Base-by-base conservation (phyloP, 768 basidiomycete genomes). In the Tephrocybe rancida region DNA sequence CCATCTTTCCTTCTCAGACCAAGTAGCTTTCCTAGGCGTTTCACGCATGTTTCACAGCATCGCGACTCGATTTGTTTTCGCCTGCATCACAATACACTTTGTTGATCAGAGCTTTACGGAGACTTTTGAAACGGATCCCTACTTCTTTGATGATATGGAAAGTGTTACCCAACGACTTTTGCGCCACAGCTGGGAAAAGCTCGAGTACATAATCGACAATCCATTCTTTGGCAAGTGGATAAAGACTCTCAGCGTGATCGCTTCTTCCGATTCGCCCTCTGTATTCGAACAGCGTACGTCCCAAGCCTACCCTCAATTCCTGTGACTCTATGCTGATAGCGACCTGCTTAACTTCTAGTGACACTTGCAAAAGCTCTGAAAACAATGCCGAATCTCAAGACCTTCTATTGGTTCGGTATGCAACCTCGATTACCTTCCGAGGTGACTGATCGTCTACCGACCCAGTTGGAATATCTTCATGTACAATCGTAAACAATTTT, bases 321-420 rank as follows among this genome's bases (percentile, higher is more conserved):
- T n/a, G n/a, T n/a, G n/a, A n/a, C 24, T 16, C 22, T 37, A 18
- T 34, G 25, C n/a, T 43, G 11, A 44, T 49, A 21, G 22, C 7
- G 21, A 30, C 42, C 29, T 19, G 27, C 19, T 11, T 30, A 16
- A n/a, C 19, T 42, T 55, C 3, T 46, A 75, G 73, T 76, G 44
- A 63, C 66, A 35, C 52, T 76, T 41, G 63, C 63, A n/a, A 71
- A 72, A 48, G 67, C 73, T 21, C 55, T 76, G 3, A 42, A 29
- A 8, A 56, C 64, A 13, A 48, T 72, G 30, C 64, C 68, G 5
- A 67, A 70, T 58, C 64, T 78, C 8, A 68, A 59, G 22, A 67
- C 68, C 3, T 72, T 76, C 52, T 68, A 72, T 43, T 78, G 71
- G 69, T 70, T 72, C 49, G 76, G 75, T 3, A 61, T 56, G 43